These are phyloP conservation scores for Trametes hirsuta DNA, from an alignment of 1,284 basidiomycete genomes.

Conservation along the genomic window DNA sequence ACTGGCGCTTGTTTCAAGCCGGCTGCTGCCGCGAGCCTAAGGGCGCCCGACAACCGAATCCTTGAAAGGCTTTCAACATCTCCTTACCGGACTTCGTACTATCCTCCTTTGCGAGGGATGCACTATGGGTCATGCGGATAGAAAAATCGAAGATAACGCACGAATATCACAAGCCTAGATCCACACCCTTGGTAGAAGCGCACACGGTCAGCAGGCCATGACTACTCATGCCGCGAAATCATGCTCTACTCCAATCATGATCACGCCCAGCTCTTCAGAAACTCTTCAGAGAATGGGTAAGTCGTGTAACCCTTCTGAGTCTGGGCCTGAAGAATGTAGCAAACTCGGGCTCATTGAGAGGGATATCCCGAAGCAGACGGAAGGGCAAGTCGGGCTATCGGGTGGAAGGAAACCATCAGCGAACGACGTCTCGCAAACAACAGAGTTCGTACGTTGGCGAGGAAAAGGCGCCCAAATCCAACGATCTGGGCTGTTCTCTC, in stretches of 20 bases:
- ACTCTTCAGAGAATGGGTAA: conserved; percentile 26
- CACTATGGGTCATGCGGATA: no score
- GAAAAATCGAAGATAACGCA: no score
- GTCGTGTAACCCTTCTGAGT: conserved; percentile 28
- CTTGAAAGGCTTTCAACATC: no score
- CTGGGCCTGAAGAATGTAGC: conserved; percentile 25
- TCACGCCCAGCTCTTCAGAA: conserved; percentile 4
- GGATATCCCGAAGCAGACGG: conserved; percentile 18
- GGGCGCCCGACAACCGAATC: no score
- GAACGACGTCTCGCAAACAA: not conserved
- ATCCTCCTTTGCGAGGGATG: no score
- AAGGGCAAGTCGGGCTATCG: conserved; percentile 24
- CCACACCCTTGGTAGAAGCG: no score
- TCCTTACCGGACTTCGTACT: no score
- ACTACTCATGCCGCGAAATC: not conserved
- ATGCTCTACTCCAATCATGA: not conserved
- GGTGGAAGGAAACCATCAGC: no score
- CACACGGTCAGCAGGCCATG: no score
- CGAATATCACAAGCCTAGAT: no score
- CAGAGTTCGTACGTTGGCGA: conserved; percentile 39
- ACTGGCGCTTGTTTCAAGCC: no score
- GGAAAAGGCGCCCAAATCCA: conserved; percentile 51
- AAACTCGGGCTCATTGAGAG: conserved; percentile 13
- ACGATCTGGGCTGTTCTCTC: conserved; percentile 43
- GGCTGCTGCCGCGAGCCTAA: no score